These are phyloP conservation scores for Rhizophagus clarus DNA, from an alignment of 192 early-diverging fungal species.

Conservation along the genomic window DNA sequence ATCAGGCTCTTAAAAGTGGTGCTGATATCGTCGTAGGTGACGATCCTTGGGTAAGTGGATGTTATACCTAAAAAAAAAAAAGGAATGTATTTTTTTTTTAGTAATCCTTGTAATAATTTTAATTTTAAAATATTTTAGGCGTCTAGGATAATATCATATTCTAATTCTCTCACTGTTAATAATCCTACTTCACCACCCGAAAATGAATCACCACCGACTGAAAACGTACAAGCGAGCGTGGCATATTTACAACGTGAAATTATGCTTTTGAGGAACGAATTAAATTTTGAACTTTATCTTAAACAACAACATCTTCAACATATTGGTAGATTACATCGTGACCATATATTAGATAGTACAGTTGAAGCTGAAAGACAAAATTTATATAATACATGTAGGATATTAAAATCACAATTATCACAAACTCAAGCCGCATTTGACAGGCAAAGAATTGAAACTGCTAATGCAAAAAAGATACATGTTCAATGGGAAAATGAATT, in stretches of 20 bases:
- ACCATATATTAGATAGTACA: conserved; percentile 57
- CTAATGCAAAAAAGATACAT: conserved; percentile 51
- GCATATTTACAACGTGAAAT: conserved; percentile 54
- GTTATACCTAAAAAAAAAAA: too few relatives aligned
- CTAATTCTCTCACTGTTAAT: not conserved
- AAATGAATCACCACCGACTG: not conserved
- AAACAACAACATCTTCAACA: conserved; percentile 65
- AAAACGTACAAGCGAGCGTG: conserved; percentile 36
- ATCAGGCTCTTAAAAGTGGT: conserved; percentile 48
- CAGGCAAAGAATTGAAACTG: conserved; percentile 49
- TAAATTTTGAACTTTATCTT: conserved; percentile 63
- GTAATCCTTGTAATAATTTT: too few relatives aligned
- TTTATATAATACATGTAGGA: conserved; percentile 53
- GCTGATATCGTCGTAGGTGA: conserved; percentile 44
- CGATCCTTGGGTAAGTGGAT: conserved; percentile 38
- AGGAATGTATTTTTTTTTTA: not conserved
- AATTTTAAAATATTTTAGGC: conserved; percentile 9
- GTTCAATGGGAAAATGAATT: conserved; percentile 59
- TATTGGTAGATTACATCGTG: conserved; percentile 56
- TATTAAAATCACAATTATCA: conserved; percentile 48
- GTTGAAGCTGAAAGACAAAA: conserved; percentile 57
- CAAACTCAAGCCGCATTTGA: conserved; percentile 46
- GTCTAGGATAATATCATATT: conserved; percentile 9
- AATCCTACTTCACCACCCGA: not conserved
- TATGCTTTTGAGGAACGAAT: conserved; percentile 55